Evolutionary conservation across 2,329 filamentous ascomycete species (phyloP).

Genomic region (Pseudocercospora macadamiae): DNA sequence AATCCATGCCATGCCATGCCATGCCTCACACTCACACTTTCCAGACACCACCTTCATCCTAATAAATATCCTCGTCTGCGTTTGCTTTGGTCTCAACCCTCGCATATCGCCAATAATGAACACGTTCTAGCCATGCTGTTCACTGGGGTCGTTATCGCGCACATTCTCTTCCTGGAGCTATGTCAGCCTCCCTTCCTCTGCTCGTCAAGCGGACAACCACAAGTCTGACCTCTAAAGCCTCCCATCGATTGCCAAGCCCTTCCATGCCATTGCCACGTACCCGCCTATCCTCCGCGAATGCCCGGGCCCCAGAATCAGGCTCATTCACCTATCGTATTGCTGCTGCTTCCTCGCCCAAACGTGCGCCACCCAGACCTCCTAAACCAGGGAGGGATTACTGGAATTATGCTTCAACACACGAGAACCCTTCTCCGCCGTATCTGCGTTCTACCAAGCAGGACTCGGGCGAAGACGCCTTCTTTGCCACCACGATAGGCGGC

Average conservation of each 20-base stretch:
- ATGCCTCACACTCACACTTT: too few species aligned
- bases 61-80: too few species aligned
- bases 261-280: conserved; percentile 12
- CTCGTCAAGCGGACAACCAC: conserved; percentile 23
- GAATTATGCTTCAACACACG: conserved; percentile 38
- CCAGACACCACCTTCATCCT: too few species aligned
- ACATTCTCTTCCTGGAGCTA: conserved; percentile 27
- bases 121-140: conserved; percentile 24
- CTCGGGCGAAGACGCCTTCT: conserved; percentile 95
- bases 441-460: conserved; percentile 56
- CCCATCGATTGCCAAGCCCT: conserved; percentile 8
- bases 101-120: too few species aligned
- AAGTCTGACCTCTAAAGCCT: conserved; percentile 27
- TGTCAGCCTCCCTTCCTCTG: conserved; percentile 29
- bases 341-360: conserved; percentile 41
- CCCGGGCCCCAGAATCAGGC: conserved; percentile 8
- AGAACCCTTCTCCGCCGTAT: conserved; percentile 52
- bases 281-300: conserved; percentile 9
- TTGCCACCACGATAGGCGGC: conserved; percentile 74
- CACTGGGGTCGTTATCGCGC: conserved; percentile 24
- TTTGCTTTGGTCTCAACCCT: too few species aligned
- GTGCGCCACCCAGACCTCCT: conserved; percentile 45
- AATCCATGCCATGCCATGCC: too few species aligned
- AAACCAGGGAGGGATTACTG: conserved; percentile 52
- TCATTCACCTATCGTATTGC: conserved; percentile 43